A percentile compares a stretch with the other conserved stretches of the same genome.
Evolutionary conservation across 179 eudicot species (phyloP).

Genomic region (Patellifolia procumbens): DNA sequence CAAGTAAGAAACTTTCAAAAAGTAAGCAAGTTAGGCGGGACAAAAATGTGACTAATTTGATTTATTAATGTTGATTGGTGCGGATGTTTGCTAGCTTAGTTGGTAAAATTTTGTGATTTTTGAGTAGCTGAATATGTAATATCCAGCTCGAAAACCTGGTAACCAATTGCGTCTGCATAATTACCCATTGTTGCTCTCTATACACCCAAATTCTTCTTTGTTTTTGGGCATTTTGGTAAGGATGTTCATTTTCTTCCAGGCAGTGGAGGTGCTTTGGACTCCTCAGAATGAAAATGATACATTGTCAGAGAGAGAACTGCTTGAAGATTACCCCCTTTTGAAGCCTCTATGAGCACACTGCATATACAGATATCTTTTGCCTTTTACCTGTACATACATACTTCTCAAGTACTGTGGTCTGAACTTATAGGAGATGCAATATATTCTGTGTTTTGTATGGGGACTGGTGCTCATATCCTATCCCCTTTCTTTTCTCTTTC

Average conservation of each 20-base stretch:
- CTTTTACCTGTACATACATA: constrained; percentile 22
- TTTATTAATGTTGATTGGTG: too few relatives aligned
- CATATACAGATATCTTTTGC: not conserved
- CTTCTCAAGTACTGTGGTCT: not conserved
- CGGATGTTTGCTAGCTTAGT: too few relatives aligned
- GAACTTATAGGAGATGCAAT: not conserved
- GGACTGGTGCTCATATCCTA: not conserved
- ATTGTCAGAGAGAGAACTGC: constrained; percentile 66
- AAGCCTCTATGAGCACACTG: constrained; percentile 53
- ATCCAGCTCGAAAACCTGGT: too few relatives aligned
- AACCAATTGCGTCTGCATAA: too few relatives aligned
- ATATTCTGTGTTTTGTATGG: not conserved
- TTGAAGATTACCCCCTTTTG: constrained; percentile 73
- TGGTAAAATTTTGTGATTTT: too few relatives aligned
- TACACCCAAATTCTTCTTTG: too few relatives aligned
- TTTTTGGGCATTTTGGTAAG: too few relatives aligned
- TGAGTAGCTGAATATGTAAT: too few relatives aligned
- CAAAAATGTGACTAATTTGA: not conserved
- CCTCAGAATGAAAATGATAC: constrained; percentile 82
- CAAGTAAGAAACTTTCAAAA: not conserved
- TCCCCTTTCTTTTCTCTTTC: not conserved
- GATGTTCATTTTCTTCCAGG: constrained; percentile 41
- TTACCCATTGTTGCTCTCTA: too few relatives aligned
- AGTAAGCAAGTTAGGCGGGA: not conserved
- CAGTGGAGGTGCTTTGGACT: constrained; percentile 90